Base-by-base conservation (phyloP, 129 eudicot species). In the Helichrysum umbraculigerum region DNA sequence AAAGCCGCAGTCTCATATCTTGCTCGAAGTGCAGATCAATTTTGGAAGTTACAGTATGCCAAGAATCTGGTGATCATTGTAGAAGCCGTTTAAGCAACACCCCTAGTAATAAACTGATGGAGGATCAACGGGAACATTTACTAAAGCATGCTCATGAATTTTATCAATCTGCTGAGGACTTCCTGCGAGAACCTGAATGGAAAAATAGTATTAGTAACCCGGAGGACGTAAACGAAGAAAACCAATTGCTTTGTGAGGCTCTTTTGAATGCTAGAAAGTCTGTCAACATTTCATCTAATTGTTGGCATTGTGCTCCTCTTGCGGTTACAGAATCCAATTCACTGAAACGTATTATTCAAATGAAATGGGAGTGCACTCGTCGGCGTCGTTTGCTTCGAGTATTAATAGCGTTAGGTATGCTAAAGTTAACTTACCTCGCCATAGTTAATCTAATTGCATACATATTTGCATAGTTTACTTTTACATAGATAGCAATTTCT, bases 351-450 rank as follows among this genome's bases (percentile, higher is more conserved):
- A 73, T 82, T 72, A 58, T 89, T 29, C 79, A 39, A 66, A 75
- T 85, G 85, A 87, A 83, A 69, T 92, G 92, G 97, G 96, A 92
- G 85, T 81, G 85, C 33, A 80, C 76, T 29, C 85, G 88, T 74
- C 83, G 92, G 76, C 78, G 80, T 61, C 81, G 75, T 70, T 83
- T 78, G 70, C 81, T 87, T 47, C 71, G 84, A 51, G 71, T 87
- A 35, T 87, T 85, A 12, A 68, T 76, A 30, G 76, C 78, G 73
- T 81, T 82, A 83, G 97, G 97, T 89, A 88, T 63, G 68, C 20
- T 66, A 34, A 25, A 33, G 35, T 33, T 3, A 33, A 33, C 35
- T 33, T 33, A 33, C 4, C 4, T 33, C 35, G 35, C 35, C 35
- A 1, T 1, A 33, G 35, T 33, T 33, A 33, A 33, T 33, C 35